phyloP scores from a whole-genome alignment of 2,329 filamentous ascomycete genomes.

The Mollisia scopiformis region DNA sequence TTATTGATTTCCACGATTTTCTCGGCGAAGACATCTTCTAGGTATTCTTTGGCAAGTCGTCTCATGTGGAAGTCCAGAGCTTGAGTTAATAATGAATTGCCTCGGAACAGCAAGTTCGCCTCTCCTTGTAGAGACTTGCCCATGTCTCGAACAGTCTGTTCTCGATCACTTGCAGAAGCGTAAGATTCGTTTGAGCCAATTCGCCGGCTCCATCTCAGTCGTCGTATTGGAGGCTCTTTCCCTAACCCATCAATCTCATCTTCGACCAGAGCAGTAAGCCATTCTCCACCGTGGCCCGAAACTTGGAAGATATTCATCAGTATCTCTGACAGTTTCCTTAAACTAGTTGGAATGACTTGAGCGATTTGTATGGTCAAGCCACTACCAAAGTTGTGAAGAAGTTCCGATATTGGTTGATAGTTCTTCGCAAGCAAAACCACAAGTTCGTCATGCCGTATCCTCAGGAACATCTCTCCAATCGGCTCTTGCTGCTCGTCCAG shows the following conservation, averaged over 20 bases:
- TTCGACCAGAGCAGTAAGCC: slow-evolving; percentile 91
- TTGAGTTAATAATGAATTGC: slow-evolving; percentile 92
- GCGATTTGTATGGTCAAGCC: slow-evolving; percentile 86
- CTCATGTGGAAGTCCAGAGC: slow-evolving; percentile 96
- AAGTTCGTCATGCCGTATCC: slow-evolving; percentile 82
- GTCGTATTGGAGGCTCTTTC: slow-evolving; percentile 76
- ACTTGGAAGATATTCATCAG: slow-evolving; percentile 96
- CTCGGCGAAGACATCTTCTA: slow-evolving; percentile 84
- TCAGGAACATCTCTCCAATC: slow-evolving; percentile 84
- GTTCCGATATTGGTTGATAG: slow-evolving; percentile 79
- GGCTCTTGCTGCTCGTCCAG: slow-evolving; percentile 74
- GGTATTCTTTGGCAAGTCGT: slow-evolving; percentile 86
- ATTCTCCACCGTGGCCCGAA: slow-evolving; percentile 80
- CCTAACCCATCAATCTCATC: slow-evolving; percentile 95
- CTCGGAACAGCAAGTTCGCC: slow-evolving; percentile 92
- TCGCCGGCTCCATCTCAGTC: slow-evolving; percentile 72
- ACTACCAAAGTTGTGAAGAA: slow-evolving; percentile 83
- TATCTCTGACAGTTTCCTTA: slow-evolving; percentile 81
- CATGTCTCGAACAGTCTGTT: slow-evolving; percentile 75
- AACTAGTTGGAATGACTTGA: slow-evolving; percentile 73
- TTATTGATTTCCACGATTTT: slow-evolving; percentile 90
- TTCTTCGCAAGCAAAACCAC: slow-evolving; percentile 86
- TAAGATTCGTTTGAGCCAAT: slow-evolving; percentile 72
- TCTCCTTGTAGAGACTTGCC: slow-evolving; percentile 80
- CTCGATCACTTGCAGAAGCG: slow-evolving; percentile 65